A percentile compares a stretch with the other conserved stretches of the same genome.
These are phyloP conservation scores for Panicum miliaceum DNA, from an alignment of 176 grass and related monocot species.

Conservation along the genomic window DNA sequence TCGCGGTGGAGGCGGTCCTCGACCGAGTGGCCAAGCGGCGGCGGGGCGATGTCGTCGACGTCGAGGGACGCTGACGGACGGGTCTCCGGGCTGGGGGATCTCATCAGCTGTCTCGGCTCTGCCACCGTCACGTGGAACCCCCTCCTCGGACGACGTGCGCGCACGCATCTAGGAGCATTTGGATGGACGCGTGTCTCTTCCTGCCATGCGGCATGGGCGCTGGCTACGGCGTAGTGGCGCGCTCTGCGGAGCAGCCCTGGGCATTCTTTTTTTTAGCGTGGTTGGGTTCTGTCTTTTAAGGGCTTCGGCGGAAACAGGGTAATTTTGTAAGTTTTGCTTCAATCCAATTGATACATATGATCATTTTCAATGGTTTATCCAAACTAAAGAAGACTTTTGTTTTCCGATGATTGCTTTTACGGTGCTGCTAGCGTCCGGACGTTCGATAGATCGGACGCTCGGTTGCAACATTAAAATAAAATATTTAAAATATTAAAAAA, in stretches of 20 bases:
- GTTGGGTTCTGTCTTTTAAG: too few species aligned
- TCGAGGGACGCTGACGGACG: not conserved
- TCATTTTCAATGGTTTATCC: too few species aligned
- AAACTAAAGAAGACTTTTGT: too few species aligned
- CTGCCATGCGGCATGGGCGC: not conserved
- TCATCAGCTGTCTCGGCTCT: not conserved
- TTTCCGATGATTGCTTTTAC: too few species aligned
- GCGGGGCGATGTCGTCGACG: not conserved
- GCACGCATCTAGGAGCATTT: not conserved
- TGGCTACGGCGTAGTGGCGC: not conserved
- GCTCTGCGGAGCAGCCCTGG: not conserved
- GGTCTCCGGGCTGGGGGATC: not conserved
- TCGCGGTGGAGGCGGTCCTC: constrained; percentile 54
- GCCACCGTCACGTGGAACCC: constrained; percentile 2
- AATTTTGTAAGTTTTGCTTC: too few species aligned
- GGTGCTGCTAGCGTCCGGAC: too few species aligned
- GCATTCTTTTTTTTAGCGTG: not conserved
- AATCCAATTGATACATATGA: too few species aligned
- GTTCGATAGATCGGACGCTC: too few species aligned
- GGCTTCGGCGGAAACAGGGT: too few species aligned
- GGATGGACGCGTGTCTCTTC: not conserved
- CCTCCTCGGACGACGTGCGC: not conserved
- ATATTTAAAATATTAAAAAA: too few species aligned
- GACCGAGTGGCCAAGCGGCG: constrained; percentile 40
- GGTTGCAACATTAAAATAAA: too few species aligned